Base-by-base conservation (phyloP, 176 grass and related monocot species). In the Puya raimondii region DNA sequence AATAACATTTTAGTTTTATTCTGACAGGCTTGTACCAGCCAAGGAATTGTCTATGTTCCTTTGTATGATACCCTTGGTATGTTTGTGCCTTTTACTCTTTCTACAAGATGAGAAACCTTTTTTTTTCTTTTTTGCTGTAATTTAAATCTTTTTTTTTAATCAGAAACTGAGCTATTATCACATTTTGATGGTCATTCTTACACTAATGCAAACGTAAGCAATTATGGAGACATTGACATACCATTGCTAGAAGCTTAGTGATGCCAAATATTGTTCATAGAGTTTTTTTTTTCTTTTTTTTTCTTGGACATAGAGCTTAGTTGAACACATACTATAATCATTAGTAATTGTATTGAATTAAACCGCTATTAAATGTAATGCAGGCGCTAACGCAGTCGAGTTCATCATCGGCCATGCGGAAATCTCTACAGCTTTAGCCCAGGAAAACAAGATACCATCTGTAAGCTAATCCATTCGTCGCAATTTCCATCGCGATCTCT, bases 1-100 rank as follows among this genome's bases (percentile, higher is more conserved):
- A 4, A 17, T 42, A 42, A 42, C 33, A 51, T 23, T 48, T n/a
- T 69, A 26, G 26, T 75, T 47, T 21, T 72, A 21, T 14, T 59
- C n/a, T 75, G 10, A n/a, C 77, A 97, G 93, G 93, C 89, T 53
- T 97, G 93, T 72, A 92, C 74, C 76, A 90, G 93, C 75, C 89
- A 90, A 65, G 86, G 89, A 78, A 80, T 97, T 49, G 89, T 81
- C 50, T 97, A 92, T 66, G 86, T 97, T 22, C 86, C 93, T 73
- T 74, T 97, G 51, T 97, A 97, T 77, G 93, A 97, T 70, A 97
- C 86, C 42, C 93, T 97, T 2, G 93, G 93, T 97, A 89, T 2
- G 84, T 72, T 64, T 15, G 26, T 17, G 15, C 1, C 15, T 11
- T 71, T 16, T 8, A 2, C 48, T 49, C 16, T 69, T 69, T 51